Base-by-base conservation (phyloP, 306 rosid species). In the Pueraria montana region DNA sequence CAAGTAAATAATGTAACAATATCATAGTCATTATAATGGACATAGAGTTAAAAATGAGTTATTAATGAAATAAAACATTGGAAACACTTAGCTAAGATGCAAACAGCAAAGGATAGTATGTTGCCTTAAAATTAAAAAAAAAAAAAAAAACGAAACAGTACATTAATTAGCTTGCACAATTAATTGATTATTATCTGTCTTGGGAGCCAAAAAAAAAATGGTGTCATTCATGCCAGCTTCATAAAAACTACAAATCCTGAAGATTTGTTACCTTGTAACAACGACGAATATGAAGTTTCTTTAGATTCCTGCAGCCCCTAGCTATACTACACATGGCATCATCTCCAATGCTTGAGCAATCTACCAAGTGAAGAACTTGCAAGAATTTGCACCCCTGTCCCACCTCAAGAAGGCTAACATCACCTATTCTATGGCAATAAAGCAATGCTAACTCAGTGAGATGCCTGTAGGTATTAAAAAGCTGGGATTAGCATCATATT, bases 261-360 rank as follows among this genome's bases (percentile, higher is more conserved):
- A 76, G 12, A 76, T 63, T 49, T 59, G 79, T 77, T 83, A 92
- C 95, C 97, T 94, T 94, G 82, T 92, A 89, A 83, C 98, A 94
- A 46, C 98, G 91, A 13, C 89, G 94, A 84, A 92, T 89, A 58
- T 90, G 93, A 80, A 94, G 95, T 80, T 90, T 94, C 94, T 94
- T 92, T 87, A 94, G 79, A 63, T 80, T 94, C 73, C 74, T 72
- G 83, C 98, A 94, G 76, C 98, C 98, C 62, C 62, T 80, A 36
- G 97, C 98, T 80, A 94, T 88, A 52, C 90, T 78, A 49, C 95
- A 89, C 80, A 94, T 86, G 78, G 91, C 94, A 49, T 88, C 95
- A 85, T 94, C 95, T 69, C 97, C 95, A 53, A 92, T 89, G 78
- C 87, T 82, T 45, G 98, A 88, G 87, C 98, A 94, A 84, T 92